Percentiles rank a stretch among this genome's conserved stretches.
Conservation (phyloP, 1,284 basidiomycete genomes). For the Cryptococcus hybrid region DNA sequence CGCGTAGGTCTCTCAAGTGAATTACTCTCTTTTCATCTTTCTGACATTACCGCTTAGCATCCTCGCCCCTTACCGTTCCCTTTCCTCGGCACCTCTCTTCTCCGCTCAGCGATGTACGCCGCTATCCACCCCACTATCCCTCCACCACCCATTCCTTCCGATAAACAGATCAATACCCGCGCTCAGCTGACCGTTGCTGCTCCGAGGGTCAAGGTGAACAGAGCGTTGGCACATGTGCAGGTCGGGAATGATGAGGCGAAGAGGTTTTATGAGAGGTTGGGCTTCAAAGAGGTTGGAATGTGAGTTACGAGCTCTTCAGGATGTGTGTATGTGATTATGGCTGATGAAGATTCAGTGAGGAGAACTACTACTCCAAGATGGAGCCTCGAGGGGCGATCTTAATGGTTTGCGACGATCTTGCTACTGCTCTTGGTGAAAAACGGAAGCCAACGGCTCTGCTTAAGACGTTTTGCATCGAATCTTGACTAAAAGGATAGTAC, state of each 20-base stretch:
- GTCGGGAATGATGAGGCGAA: slow-evolving; percentile 45
- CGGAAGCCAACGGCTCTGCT: background rate
- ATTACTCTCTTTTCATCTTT: background rate
- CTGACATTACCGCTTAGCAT: slow-evolving; percentile 23
- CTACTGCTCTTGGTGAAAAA: slow-evolving; percentile 26
- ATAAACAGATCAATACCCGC: slow-evolving; percentile 36
- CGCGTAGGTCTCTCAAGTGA: slow-evolving; percentile 30
- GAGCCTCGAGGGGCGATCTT: slow-evolving; percentile 41
- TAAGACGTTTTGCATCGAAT: background rate
- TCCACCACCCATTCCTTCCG: slow-evolving; percentile 37
- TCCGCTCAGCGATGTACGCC: slow-evolving; percentile 33
- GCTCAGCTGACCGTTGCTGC: slow-evolving; percentile 27
- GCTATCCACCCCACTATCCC: slow-evolving; percentile 41
- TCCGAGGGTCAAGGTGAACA: slow-evolving; percentile 34
- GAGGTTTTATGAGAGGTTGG: slow-evolving; percentile 46
- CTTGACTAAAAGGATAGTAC: too few relatives aligned
- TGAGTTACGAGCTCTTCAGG: slow-evolving; percentile 22
- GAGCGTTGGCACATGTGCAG: slow-evolving; percentile 45
- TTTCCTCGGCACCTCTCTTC: slow-evolving; percentile 46
- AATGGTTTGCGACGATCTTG: slow-evolving; percentile 47
- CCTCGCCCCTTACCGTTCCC: slow-evolving; percentile 47
- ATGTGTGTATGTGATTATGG: background rate
- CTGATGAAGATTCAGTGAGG: slow-evolving; percentile 24
- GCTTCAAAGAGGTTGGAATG: slow-evolving; percentile 43
- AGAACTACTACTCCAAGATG: slow-evolving; percentile 46